Conservation (phyloP, 2,329 filamentous ascomycete species). For the Didymella pinodella region DNA sequence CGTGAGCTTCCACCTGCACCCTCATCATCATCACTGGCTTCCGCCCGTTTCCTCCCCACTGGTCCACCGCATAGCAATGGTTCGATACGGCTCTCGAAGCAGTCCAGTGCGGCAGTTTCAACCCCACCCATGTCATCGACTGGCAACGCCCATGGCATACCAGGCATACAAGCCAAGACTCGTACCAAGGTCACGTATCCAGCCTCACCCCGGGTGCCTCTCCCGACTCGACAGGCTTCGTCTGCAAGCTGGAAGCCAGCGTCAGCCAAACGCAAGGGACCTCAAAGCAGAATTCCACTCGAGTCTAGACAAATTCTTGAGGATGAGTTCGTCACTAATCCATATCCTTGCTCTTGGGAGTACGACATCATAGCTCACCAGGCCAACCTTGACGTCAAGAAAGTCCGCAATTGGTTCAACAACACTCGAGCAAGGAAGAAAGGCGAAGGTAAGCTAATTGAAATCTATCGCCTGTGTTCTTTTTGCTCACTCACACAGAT, state of each 20-base stretch:
- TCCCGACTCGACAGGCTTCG: constrained; percentile 24
- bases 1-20: constrained; percentile 1
- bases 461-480: not conserved
- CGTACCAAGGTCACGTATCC: not conserved
- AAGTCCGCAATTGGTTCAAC: constrained; percentile 49
- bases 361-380: constrained; percentile 49
- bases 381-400: constrained; percentile 47
- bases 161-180: not conserved
- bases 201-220: not conserved
- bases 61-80: not conserved
- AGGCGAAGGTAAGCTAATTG: constrained; percentile 29
- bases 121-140: not conserved
- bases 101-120: not conserved
- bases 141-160: not conserved
- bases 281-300: constrained; percentile 41
- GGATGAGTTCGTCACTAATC: constrained; percentile 46
- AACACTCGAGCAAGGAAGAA: constrained; percentile 47
- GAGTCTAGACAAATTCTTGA: constrained; percentile 47
- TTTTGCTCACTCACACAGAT: constrained; percentile 24
- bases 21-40: constrained; percentile 3
- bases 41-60: not conserved
- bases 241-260: constrained; percentile 39
- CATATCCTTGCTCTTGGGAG: constrained; percentile 48
- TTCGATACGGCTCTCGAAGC: not conserved
- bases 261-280: constrained; percentile 45